These are phyloP conservation scores for Fusarium bulbicola DNA, from an alignment of 2,329 filamentous ascomycete genomes.

Conservation along the genomic window DNA sequence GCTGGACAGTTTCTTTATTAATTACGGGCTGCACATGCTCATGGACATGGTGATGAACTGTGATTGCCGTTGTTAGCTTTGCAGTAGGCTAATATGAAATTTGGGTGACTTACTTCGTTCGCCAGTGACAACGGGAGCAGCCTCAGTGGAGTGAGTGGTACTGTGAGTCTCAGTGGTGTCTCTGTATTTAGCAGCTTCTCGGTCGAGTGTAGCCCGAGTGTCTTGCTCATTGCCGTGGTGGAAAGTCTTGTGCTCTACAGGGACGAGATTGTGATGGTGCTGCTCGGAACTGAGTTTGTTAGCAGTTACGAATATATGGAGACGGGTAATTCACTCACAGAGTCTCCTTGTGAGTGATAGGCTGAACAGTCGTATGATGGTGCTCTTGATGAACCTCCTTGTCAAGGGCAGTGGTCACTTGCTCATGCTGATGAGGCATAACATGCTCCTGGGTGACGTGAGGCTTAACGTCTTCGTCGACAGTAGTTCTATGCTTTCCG, in stretches of 20 bases:
- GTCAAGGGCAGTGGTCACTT: slow-evolving; percentile 70
- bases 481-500: slow-evolving; percentile 75
- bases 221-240: slow-evolving; percentile 66
- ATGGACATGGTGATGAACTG: slow-evolving; percentile 60
- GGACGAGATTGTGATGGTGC: slow-evolving; percentile 67
- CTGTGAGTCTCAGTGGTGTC: slow-evolving; percentile 43
- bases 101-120: slow-evolving; percentile 37
- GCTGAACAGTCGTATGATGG: slow-evolving; percentile 75
- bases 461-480: slow-evolving; percentile 71
- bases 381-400: slow-evolving; percentile 77
- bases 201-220: slow-evolving; percentile 56
- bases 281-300: slow-evolving; percentile 60
- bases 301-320: neutral
- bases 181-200: slow-evolving; percentile 55
- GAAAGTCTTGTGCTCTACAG: slow-evolving; percentile 68
- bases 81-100: neutral
- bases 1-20: slow-evolving; percentile 74
- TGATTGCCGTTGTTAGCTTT: neutral
- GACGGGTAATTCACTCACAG: slow-evolving; percentile 52
- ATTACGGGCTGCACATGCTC: slow-evolving; percentile 77
- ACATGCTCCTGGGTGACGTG: slow-evolving; percentile 69
- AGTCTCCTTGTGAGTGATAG: slow-evolving; percentile 54
- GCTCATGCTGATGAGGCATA: slow-evolving; percentile 67
- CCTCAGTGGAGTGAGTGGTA: slow-evolving; percentile 41
- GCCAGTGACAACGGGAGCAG: slow-evolving; percentile 40